Evolutionary conservation across 1,284 basidiomycete genomes (phyloP).

Genomic region (Fistulina hepatica): DNA sequence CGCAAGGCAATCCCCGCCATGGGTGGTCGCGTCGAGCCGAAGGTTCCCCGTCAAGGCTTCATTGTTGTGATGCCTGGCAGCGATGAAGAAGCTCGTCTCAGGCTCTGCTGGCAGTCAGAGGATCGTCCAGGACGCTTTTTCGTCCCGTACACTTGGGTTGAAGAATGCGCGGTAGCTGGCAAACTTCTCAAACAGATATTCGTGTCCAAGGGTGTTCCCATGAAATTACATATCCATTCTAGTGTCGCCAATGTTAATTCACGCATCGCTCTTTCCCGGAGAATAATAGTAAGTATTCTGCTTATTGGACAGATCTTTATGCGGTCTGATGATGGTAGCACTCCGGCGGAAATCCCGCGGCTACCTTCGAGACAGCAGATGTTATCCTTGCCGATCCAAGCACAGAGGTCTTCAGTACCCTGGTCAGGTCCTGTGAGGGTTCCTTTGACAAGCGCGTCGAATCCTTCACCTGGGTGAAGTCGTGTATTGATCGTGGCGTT

Average conservation of each 20-base stretch:
- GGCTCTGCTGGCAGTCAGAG: slow-evolving; percentile 49
- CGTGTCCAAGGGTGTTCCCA: slow-evolving; percentile 45
- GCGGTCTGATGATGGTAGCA: slow-evolving; percentile 33
- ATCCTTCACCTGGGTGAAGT: slow-evolving; percentile 70
- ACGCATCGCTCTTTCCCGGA: slow-evolving; percentile 45
- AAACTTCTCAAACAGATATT: slow-evolving; percentile 67
- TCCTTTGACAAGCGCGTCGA: slow-evolving; percentile 62
- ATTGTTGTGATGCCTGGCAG: slow-evolving; percentile 59
- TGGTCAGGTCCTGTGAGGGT: slow-evolving; percentile 58
- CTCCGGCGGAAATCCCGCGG: slow-evolving; percentile 63
- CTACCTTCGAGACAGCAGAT: slow-evolving; percentile 51
- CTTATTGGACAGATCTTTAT: not conserved
- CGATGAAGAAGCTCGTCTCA: slow-evolving; percentile 58
- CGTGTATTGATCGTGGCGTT: slow-evolving; percentile 56
- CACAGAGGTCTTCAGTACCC: slow-evolving; percentile 57
- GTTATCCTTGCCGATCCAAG: slow-evolving; percentile 70
- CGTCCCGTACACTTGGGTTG: slow-evolving; percentile 67
- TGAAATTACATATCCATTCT: slow-evolving; percentile 65
- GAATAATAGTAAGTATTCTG: slow-evolving; percentile 48
- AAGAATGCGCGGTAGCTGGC: slow-evolving; percentile 65
- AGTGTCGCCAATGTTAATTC: slow-evolving; percentile 68
- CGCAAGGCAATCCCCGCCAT: slow-evolving; percentile 24
- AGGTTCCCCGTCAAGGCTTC: slow-evolving; percentile 65
- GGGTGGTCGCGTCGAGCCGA: slow-evolving; percentile 63
- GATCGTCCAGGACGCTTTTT: slow-evolving; percentile 65